Evolutionary conservation across 768 basidiomycete genomes (phyloP).

Genomic region (Suillus subalutaceus): DNA sequence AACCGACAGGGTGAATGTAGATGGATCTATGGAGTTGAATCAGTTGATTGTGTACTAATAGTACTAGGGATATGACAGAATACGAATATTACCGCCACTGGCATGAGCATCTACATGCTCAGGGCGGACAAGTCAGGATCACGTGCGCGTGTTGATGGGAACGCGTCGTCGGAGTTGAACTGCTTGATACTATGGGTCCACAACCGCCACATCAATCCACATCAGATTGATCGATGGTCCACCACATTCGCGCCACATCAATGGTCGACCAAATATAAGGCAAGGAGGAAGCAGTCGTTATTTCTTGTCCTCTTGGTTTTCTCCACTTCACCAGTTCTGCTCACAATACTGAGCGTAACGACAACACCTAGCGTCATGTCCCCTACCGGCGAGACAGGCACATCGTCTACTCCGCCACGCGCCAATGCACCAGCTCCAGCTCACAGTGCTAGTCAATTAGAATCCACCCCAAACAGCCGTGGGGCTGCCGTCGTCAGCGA

Average conservation of each 20-base stretch:
- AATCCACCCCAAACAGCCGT: background rate
- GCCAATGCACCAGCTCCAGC: background rate
- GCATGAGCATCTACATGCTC: no score
- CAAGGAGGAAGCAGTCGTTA: background rate
- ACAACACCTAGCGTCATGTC: background rate
- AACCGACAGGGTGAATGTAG: no score
- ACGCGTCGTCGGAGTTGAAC: no score
- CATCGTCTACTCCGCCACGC: background rate
- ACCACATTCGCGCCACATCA: background rate
- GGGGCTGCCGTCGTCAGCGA: background rate
- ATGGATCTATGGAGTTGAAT: no score
- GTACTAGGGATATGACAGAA: no score
- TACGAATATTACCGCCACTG: no score
- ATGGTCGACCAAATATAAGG: background rate
- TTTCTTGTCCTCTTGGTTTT: background rate
- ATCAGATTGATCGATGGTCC: background rate
- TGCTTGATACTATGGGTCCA: no score
- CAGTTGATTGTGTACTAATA: no score
- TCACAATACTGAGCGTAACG: background rate
- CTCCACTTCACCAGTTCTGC: no score
- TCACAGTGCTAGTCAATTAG: background rate
- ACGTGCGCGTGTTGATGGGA: background rate
- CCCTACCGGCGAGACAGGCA: background rate
- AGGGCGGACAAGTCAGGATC: background rate
- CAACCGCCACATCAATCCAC: background rate